A percentile compares a stretch with the other conserved stretches of the same genome.
phyloP scores from a whole-genome alignment of 2,329 filamentous ascomycete species.

The Neurospora sp. region DNA sequence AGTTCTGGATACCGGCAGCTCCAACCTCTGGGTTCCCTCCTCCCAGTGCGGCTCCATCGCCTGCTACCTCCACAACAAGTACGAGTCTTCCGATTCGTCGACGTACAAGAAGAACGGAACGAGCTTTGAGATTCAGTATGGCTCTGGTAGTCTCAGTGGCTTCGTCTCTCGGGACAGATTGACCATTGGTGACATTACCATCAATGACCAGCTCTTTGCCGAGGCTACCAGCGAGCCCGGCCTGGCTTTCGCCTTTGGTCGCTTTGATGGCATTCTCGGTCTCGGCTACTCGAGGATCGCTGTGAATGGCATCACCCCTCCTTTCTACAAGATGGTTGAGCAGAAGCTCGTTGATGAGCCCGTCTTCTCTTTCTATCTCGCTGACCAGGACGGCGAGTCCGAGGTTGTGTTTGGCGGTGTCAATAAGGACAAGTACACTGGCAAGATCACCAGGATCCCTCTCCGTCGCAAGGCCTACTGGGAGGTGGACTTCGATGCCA shows the following conservation, averaged over 20 bases:
- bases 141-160: slow-evolving; percentile 86
- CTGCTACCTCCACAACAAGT: slow-evolving; percentile 95
- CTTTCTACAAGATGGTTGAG: slow-evolving; percentile 93
- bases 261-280: slow-evolving; percentile 94
- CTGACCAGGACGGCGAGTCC: slow-evolving; percentile 61
- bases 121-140: slow-evolving; percentile 87
- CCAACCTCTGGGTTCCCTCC: slow-evolving; percentile 97
- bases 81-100: slow-evolving; percentile 81
- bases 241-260: slow-evolving; percentile 92
- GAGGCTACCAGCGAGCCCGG: slow-evolving; percentile 95
- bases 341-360: slow-evolving; percentile 84
- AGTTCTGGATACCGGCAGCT: slow-evolving; percentile 94
- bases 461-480: slow-evolving; percentile 98
- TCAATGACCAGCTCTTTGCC: slow-evolving; percentile 89
- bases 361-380: slow-evolving; percentile 95
- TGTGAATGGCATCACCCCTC: slow-evolving; percentile 90
- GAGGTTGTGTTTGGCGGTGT: slow-evolving; percentile 62
- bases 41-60: slow-evolving; percentile 86
- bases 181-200: slow-evolving; percentile 76
- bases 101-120: slow-evolving; percentile 92
- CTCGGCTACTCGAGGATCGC: slow-evolving; percentile 92
- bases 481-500: slow-evolving; percentile 93
- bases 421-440: slow-evolving; percentile 44
- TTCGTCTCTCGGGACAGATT: slow-evolving; percentile 87
- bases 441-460: slow-evolving; percentile 86